A percentile compares a stretch with the other conserved stretches of the same genome.
Conservation (phyloP, 257 asterid genomes). For the Rhazya stricta region DNA sequence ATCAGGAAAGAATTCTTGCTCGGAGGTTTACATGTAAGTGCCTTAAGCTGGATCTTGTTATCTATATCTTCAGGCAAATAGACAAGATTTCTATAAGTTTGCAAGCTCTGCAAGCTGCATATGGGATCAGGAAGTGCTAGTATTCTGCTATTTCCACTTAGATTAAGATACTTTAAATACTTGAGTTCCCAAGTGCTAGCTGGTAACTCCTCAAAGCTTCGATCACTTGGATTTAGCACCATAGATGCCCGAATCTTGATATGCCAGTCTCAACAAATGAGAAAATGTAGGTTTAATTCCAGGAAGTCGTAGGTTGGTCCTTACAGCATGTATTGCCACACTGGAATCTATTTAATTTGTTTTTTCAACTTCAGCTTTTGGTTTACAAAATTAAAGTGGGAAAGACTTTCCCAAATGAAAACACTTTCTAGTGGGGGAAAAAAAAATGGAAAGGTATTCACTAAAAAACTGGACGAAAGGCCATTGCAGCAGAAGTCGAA, state of each 20-base stretch:
- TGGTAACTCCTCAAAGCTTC: conserved; percentile 3
- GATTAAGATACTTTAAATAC: conserved; percentile 15
- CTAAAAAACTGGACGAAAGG: no score
- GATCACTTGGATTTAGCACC: not conserved
- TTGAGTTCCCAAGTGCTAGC: conserved; percentile 12
- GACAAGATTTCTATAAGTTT: conserved; percentile 7
- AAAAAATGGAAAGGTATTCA: no score
- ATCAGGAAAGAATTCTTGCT: not conserved
- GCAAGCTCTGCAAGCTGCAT: conserved; percentile 14
- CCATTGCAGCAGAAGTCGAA: no score
- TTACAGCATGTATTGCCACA: no score
- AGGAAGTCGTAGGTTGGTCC: not conserved
- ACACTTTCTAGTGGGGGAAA: no score
- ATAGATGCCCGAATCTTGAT: not conserved
- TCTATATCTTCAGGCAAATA: not conserved
- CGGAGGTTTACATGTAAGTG: not conserved
- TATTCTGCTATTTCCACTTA: conserved; percentile 14
- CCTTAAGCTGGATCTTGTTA: not conserved
- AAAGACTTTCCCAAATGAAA: no score
- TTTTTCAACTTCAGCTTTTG: no score
- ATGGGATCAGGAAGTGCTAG: conserved; percentile 9
- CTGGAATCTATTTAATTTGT: no score
- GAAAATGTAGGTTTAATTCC: not conserved
- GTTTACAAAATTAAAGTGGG: no score
- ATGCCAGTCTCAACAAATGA: not conserved